Percentiles rank a stretch among this genome's conserved stretches.
Conservation (phyloP, 208 protist species). For the Tritrichomonas musculus region DNA sequence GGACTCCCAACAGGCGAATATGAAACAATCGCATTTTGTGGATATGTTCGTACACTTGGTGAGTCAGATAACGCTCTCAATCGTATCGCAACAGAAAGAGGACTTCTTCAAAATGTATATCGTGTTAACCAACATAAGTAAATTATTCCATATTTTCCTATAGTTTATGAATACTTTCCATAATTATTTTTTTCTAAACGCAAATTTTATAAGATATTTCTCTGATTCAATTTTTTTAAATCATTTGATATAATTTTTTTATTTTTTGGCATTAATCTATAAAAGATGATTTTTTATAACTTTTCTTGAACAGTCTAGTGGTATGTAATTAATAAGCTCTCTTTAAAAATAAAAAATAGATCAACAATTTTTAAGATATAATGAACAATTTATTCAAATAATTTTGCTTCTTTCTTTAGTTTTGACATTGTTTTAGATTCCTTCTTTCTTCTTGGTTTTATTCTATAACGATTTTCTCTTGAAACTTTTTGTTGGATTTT, state of each 20-base stretch:
- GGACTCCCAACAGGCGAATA: constrained; percentile 22
- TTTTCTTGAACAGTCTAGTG: too few species aligned
- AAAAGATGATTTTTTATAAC: too few species aligned
- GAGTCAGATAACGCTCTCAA: neutral
- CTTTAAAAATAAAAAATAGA: too few species aligned
- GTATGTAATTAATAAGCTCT: too few species aligned
- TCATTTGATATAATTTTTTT: too few species aligned
- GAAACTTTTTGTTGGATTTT: neutral
- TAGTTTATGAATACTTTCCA: too few species aligned
- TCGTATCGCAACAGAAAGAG: constrained; percentile 1
- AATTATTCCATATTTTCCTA: too few species aligned
- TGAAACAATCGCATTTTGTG: neutral
- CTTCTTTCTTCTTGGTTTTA: neutral
- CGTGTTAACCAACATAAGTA: neutral
- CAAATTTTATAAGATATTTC: too few species aligned
- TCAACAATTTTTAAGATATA: too few species aligned
- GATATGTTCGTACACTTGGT: neutral
- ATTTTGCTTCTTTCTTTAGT: neutral
- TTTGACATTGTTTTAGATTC: neutral
- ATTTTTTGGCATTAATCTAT: too few species aligned
- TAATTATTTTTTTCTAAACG: too few species aligned
- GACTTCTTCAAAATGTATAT: neutral
- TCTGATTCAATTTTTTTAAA: too few species aligned
- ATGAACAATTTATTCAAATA: neutral
- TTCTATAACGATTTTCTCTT: neutral